Evolutionary conservation across 768 basidiomycete species (phyloP).

Genomic region (Hysterangium stoloniferum): DNA sequence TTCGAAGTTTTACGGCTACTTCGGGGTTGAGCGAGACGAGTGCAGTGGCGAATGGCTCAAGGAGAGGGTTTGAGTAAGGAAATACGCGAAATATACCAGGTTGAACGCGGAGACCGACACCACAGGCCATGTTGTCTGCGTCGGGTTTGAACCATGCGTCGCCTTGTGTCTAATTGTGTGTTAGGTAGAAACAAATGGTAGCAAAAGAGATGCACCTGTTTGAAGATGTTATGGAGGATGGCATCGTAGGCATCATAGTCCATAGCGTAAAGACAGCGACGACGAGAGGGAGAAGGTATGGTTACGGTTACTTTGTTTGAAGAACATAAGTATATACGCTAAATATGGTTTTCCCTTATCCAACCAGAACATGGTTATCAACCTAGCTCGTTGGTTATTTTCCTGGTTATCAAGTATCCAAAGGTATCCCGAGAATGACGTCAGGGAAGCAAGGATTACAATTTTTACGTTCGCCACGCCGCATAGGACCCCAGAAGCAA

Average conservation of each 20-base stretch:
- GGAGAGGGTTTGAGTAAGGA: conserved; percentile 43
- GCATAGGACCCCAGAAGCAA: too few relatives aligned
- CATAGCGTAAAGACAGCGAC: conserved; percentile 1
- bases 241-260: conserved; percentile 33
- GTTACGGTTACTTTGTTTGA: too few relatives aligned
- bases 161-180: conserved; percentile 28
- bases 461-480: too few relatives aligned
- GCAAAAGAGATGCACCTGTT: conserved; percentile 20
- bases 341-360: too few relatives aligned
- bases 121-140: conserved; percentile 38
- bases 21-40: conserved; percentile 45
- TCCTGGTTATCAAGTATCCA: too few relatives aligned
- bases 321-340: too few relatives aligned
- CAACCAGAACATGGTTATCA: too few relatives aligned
- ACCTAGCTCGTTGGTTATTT: too few relatives aligned
- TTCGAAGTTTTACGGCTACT: conserved; percentile 46
- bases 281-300: not conserved
- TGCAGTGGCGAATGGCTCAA: conserved; percentile 49
- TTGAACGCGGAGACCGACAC: conserved; percentile 43
- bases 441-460: too few relatives aligned
- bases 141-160: conserved; percentile 49
- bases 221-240: conserved; percentile 36
- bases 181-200: not conserved
- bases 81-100: conserved; percentile 38
- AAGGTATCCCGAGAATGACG: too few relatives aligned